Percentiles rank a stretch among this genome's conserved stretches.
phyloP scores from a whole-genome alignment of 495 filamentous ascomycete species.

The Xylaria sp. region DNA sequence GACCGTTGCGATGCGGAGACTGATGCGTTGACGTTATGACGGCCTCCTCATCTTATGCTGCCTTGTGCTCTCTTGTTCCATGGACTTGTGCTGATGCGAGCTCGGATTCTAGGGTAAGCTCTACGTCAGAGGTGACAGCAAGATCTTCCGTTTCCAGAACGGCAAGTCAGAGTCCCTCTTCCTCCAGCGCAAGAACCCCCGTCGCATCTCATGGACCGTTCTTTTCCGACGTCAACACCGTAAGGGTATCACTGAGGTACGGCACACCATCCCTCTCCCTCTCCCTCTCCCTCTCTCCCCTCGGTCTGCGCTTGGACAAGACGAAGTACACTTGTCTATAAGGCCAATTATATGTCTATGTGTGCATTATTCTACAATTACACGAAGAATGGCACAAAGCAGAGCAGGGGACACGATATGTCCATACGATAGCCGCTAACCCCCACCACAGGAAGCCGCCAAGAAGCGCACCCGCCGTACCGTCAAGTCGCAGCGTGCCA shows the following conservation, averaged over 20 bases:
- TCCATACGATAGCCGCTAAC: conserved; percentile 50
- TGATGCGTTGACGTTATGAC: conserved; percentile 18
- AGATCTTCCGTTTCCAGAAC: conserved; percentile 99
- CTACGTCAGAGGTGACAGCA: conserved; percentile 99
- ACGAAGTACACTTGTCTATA: not conserved
- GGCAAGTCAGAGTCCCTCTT: conserved; percentile 99
- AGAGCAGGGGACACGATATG: not conserved
- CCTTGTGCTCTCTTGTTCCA: not conserved
- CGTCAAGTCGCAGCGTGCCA: conserved; percentile 97
- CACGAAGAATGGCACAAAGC: not conserved
- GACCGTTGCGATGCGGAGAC: conserved; percentile 11
- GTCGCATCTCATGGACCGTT: conserved; percentile 97
- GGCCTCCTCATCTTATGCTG: not conserved
- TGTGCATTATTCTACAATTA: not conserved
- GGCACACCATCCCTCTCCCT: conserved; percentile 39
- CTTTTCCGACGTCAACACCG: conserved; percentile 98
- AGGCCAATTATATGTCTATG: not conserved
- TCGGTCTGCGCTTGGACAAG: not conserved
- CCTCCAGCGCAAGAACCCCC: conserved; percentile 99
- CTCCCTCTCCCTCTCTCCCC: conserved; percentile 28
- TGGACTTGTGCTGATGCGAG: conserved; percentile 31
- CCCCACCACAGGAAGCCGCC: conserved; percentile 82
- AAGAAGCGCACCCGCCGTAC: conserved; percentile 99
- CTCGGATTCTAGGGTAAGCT: conserved; percentile 79
- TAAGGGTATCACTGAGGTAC: conserved; percentile 99